Evolutionary conservation across 768 basidiomycete genomes (phyloP), one percentile per base, ranked within the genome.

Genomic region (Suillus occidentalis): DNA sequence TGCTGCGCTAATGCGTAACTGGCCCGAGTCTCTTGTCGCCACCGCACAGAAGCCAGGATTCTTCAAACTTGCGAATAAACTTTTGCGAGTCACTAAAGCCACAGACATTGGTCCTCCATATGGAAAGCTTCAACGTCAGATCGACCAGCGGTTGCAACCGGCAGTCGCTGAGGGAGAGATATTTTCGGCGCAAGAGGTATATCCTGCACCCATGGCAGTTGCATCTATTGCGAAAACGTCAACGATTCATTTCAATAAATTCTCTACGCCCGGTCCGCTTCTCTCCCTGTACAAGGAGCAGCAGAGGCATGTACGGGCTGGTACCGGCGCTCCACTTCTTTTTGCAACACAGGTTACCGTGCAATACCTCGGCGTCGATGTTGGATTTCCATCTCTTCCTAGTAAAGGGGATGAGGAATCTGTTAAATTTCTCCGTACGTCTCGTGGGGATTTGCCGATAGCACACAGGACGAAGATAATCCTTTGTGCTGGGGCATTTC

Each of bases 401-500:
- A 47, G 43, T 14, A 47, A 61, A 31, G 53, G 64, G 9, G 64
- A 50, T 25, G 55, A 65, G 34, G 65, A 69, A 6, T 50, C 49
- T 7, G 49, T 50, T 7, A 50, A 6, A 50, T 50, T 50, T 50
- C 40, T 71, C 7, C 58, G 64, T 43, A 70, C 70, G 0, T 70
- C 70, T 37, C 70, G 70, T 7, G 70, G 70, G 28, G 39, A 53
- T 16, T 37, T 70, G 7, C 65, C 37, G 31, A 66, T 71, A 34
- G 62, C 70, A 7, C 53, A 62, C 39, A 65, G 62, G 8, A 61
- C 70, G 16, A 70, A 70, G 45, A 58, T 70, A 62, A 70, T 70
- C 22, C 70, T 71, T 20, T 70, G 70, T 39, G 65, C 70, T 1
- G 70, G 70, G 2, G 52, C 70, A 50, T 68, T 71, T 13, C 70